Evolutionary conservation across 805 yeast genomes (phyloP).

Genomic region (Nakazawaea populi): DNA sequence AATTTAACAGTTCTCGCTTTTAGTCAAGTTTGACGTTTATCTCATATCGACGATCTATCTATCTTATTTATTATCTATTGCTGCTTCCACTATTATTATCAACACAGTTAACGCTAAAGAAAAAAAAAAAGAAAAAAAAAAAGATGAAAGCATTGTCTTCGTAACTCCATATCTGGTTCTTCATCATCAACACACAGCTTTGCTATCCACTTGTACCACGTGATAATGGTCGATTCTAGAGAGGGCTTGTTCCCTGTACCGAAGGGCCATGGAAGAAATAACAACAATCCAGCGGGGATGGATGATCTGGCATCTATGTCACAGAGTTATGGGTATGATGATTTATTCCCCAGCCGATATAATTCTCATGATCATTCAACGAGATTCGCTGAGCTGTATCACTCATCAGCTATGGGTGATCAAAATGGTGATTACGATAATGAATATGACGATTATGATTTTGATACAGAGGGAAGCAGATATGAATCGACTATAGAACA

Average conservation of each 20-base stretch:
- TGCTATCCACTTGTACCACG: background rate
- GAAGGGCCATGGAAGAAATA: background rate
- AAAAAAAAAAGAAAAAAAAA: no score
- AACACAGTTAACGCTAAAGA: no score
- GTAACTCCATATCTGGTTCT: no score
- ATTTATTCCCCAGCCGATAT: conserved; percentile 1
- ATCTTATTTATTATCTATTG: no score
- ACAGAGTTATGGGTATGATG: background rate
- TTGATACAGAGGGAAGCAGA: background rate
- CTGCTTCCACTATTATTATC: no score
- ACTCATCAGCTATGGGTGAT: background rate
- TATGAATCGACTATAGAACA: background rate
- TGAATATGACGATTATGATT: background rate
- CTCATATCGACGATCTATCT: no score
- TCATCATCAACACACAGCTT: no score
- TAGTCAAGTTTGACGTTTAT: no score
- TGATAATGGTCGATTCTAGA: background rate
- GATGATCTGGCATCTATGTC: background rate
- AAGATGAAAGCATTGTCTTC: no score
- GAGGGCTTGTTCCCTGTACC: background rate
- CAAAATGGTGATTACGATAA: background rate
- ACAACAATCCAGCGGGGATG: background rate
- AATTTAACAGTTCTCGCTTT: no score
- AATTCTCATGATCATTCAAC: background rate
- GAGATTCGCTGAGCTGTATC: background rate